phyloP scores from a whole-genome alignment of 495 filamentous ascomycete species.

The Talaromyces adpressus region DNA sequence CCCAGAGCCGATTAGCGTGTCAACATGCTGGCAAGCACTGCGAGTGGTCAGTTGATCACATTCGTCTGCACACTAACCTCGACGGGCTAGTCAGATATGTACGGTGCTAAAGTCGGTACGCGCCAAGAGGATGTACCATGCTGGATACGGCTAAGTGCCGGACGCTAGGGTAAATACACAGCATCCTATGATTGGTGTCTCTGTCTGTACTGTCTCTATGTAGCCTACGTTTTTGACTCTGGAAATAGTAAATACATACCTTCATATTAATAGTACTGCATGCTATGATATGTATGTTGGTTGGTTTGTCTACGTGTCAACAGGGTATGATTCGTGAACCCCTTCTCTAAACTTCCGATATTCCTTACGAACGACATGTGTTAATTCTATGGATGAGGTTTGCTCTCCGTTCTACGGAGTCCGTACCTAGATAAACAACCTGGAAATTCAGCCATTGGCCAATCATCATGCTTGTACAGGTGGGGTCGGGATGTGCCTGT shows the following conservation, averaged over 20 bases:
- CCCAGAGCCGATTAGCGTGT: background rate
- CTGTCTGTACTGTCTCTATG: background rate
- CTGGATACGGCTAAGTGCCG: background rate
- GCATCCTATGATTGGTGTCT: background rate
- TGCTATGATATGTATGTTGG: background rate
- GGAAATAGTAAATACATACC: too few relatives aligned
- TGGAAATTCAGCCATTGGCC: background rate
- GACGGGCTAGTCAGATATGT: background rate
- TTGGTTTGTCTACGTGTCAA: background rate
- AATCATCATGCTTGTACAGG: background rate
- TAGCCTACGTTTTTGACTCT: background rate
- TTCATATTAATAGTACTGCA: background rate
- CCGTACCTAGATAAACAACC: background rate
- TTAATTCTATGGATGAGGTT: background rate
- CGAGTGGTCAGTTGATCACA: background rate
- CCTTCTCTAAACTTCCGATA: background rate
- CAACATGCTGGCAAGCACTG: background rate
- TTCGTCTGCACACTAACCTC: background rate
- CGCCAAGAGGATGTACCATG: background rate
- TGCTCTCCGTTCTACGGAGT: too few relatives aligned
- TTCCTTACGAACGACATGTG: background rate
- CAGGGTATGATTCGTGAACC: background rate
- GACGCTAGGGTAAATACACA: background rate
- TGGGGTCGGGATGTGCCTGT: background rate
- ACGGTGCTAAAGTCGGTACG: constrained; percentile 3